Evolutionary conservation across 805 yeast genomes (phyloP), one percentile per base, ranked within the genome.

Genomic region (Saccharomycodes ludwigii): DNA sequence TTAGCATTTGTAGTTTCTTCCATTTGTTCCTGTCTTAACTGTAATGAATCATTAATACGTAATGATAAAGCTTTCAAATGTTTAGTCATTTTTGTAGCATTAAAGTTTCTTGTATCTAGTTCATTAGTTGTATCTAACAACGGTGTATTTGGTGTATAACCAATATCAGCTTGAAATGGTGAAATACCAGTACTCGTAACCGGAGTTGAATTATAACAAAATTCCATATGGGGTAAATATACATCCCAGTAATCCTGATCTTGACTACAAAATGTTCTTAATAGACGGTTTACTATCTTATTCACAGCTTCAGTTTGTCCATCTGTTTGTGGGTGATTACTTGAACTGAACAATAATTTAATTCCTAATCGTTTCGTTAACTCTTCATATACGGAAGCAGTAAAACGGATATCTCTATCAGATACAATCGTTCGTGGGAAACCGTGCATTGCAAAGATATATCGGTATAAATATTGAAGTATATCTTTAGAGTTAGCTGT

Each of bases 401-500:
- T 18, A 27, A 32, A 28, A 15, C 32, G 20, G 7, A 27, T 19
- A 12, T 25, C 31, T 13, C 38, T n/a, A 14, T 32, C 32, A 12
- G 24, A 10, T 6, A 22, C 30, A 4, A 36, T 40, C 7, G 29
- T 24, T 17, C 20, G 9, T 11, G 41, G 44, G 18, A 38, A 38
- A 5, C 39, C 38, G 25, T 42, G 40, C 21, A 33, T 35, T 3
- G 32, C 11, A 17, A 41, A 40, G n/a, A 37, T 24, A 20, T 30
- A 35, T 1, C 39, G 19, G 25, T 32, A 38, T 7, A 38, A 19
- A 4, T 28, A 6, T 10, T 43, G 39, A 14, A 42, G 32, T 5
- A 37, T 34, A 24, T 30, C 42, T 14, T 21, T 30, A 2, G 49
- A 32, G n/a, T 30, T 30, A 14, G 38, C 17, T 9, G 35, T 21